Percentiles rank a stretch among this genome's conserved stretches.
phyloP scores from a whole-genome alignment of 2,329 filamentous ascomycete genomes.

The Mariannaea sp. region DNA sequence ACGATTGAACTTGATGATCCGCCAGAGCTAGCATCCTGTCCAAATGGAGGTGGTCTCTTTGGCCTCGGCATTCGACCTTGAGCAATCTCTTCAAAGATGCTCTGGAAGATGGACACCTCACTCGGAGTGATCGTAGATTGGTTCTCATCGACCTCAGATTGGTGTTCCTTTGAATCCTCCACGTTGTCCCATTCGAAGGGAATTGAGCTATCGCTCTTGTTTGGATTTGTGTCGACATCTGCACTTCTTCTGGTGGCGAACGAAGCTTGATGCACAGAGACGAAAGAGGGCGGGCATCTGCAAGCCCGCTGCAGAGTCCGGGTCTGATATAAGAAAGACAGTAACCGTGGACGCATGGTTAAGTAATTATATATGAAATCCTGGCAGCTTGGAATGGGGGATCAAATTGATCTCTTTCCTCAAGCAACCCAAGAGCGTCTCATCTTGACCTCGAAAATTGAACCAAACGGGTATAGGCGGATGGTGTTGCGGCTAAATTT shows the following conservation, averaged over 20 bases:
- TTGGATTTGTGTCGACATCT: slow-evolving; percentile 14
- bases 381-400: too few relatives aligned
- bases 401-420: too few relatives aligned
- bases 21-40: background rate
- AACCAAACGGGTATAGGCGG: slow-evolving; percentile 11
- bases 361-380: too few relatives aligned
- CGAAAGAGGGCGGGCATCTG: slow-evolving; percentile 33
- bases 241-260: slow-evolving; percentile 19
- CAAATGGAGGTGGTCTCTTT: slow-evolving; percentile 25
- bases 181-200: slow-evolving; percentile 59
- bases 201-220: slow-evolving; percentile 46
- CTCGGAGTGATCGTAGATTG: slow-evolving; percentile 52
- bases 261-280: slow-evolving; percentile 29
- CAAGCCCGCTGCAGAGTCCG: slow-evolving; percentile 54
- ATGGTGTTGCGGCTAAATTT: slow-evolving; percentile 22
- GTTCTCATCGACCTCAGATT: background rate
- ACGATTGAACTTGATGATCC: slow-evolving; percentile 35
- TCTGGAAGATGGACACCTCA: slow-evolving; percentile 63
- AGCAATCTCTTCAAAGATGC: slow-evolving; percentile 57
- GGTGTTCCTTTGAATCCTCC: slow-evolving; percentile 37
- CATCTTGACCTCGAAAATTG: slow-evolving; percentile 22
- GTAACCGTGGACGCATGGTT: slow-evolving; percentile 55
- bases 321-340: slow-evolving; percentile 76
- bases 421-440: background rate
- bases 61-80: slow-evolving; percentile 42